Base-by-base conservation (phyloP, 2,329 filamentous ascomycete species). In the Aureobasidium sp. region DNA sequence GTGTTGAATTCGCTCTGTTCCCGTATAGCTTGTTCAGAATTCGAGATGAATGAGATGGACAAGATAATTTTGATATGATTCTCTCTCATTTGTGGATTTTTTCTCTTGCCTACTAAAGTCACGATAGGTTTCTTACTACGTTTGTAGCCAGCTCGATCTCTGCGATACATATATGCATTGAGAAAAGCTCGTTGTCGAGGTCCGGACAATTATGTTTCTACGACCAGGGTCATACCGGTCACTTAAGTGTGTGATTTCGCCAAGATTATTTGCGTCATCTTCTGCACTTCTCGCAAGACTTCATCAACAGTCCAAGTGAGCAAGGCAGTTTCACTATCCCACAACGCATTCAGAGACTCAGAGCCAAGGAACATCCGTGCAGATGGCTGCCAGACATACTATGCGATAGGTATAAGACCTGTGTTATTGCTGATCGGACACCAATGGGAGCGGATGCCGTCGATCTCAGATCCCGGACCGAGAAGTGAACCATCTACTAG, bases 391-490 rank as follows among this genome's bases (percentile, higher is more conserved):
- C 37, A 39, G 51, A 42, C 22, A 55, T 55, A 22, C 25, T 25
- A 31, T 20, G 22, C 37, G 51, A 41, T 55, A 37, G 2, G n/a
- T n/a, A n/a, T n/a, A 31, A 22, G 42, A 42, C 51, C 22, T 27
- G 5, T 55, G 7, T 15, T 55, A 14, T 39, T 42, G 51, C 37
- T 55, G 51, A 55, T 55, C 51, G 42, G 25, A 42, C 51, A 41
- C 41, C n/a, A 27, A 22, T 6, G 22, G 31, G 36, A 57, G 41
- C 41, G 34, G n/a, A 34, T 27, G 41, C 25, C 29, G 53, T 57
- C 53, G 53, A 57, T 57, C 41, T 29, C 31, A 45, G 20, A 34
- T 45, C 39, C 37, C 53, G 53, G 53, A 45, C 53, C 53, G 53
- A 27, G 41, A 47, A 17, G 14, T 17, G 25, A 3, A 20, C 29